Base-by-base conservation (phyloP, 306 rosid species). In the Luffa acutangula region DNA sequence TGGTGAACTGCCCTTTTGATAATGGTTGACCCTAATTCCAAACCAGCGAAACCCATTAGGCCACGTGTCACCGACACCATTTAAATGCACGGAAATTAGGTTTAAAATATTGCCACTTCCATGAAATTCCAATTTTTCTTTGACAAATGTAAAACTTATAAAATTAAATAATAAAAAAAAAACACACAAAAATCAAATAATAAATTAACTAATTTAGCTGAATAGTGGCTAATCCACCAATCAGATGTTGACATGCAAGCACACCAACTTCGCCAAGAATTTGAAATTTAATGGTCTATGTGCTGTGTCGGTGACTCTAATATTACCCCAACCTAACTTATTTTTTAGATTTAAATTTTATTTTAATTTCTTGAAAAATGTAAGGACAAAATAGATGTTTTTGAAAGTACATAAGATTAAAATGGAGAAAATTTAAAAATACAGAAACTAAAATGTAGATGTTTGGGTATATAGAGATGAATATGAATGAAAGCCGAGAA, bases 41-140 rank as follows among this genome's bases (percentile, higher is more conserved):
- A 56, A 56, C 60, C 60, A 56, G 9, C 60, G 31, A 59, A 21
- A 25, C 37, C 39, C 66, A 59, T 31, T 59, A 2, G 2, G 66
- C 66, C 66, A 59, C 66, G 66, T 59, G 66, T 59, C 66, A 59
- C 66, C 66, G 66, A 59, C 64, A 59, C 39, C 39, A n/a, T 59
- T n/a, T 18, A n/a, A n/a, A 18, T 6, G 10, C 15, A 56, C 31
- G 33, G 17, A 59, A 59, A 59, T 59, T 59, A 25, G 15, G 66
- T 58, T 58, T 0, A 18, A 58, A n/a, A 58, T 58, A 21, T 58
- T 58, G 4, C 64, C 34, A 58, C 14, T 58, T 58, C 34, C 64
- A 6, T 18, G 34, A 58, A 58, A 21, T 58, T 58, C 64, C 33
- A 20, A 18, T 4, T 8, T 9, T 21, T 7, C 1, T 57, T 57